Evolutionary conservation across 192 early-diverging fungal species (phyloP).

Genomic region (Diversispora eburnea): DNA sequence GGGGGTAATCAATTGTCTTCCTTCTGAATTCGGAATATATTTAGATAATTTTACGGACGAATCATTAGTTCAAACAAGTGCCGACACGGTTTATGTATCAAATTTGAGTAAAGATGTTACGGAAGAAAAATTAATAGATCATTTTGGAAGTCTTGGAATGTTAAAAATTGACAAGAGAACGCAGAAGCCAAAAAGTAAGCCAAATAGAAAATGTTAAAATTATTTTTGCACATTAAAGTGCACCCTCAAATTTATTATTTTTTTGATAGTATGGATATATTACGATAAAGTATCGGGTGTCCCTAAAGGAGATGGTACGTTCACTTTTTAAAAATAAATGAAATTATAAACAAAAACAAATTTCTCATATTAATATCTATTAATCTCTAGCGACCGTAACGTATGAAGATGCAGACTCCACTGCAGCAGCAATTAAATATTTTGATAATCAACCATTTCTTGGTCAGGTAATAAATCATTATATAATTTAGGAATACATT

Average conservation of each 20-base stretch:
- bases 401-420: slow-evolving; percentile 69
- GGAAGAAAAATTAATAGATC: slow-evolving; percentile 56
- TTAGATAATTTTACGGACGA: slow-evolving; percentile 29
- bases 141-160: slow-evolving; percentile 67
- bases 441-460: slow-evolving; percentile 56
- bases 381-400: slow-evolving; percentile 58
- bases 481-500: slow-evolving; percentile 6
- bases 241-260: neutral
- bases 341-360: too few relatives aligned
- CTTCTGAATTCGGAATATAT: neutral
- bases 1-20: too few relatives aligned
- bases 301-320: slow-evolving; percentile 69
- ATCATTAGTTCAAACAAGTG: slow-evolving; percentile 41
- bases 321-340: too few relatives aligned
- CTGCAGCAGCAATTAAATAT: slow-evolving; percentile 70
- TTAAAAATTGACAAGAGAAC: slow-evolving; percentile 68
- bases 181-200: slow-evolving; percentile 56
- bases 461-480: slow-evolving; percentile 33
- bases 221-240: neutral
- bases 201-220: neutral
- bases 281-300: slow-evolving; percentile 55
- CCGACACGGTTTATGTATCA: slow-evolving; percentile 71
- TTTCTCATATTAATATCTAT: too few relatives aligned
- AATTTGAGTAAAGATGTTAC: slow-evolving; percentile 58
- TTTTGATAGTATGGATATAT: slow-evolving; percentile 66